Evolutionary conservation across 768 basidiomycete genomes (phyloP), one percentile per base, ranked within the genome.

Genomic region (Macrolepiota fuliginosa): DNA sequence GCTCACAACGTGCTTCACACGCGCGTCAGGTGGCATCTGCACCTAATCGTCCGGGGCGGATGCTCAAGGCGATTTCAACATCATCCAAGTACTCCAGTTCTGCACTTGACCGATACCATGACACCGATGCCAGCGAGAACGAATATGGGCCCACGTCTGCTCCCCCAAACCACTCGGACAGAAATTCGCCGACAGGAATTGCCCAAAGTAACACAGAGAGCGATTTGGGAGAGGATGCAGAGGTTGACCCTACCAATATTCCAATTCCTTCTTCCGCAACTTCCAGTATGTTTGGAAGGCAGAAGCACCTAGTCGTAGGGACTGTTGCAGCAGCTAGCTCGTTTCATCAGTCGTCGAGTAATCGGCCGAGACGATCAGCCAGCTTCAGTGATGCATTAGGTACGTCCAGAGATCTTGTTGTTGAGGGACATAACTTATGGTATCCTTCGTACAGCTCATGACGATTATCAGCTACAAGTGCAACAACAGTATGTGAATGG

Each of bases 311-410:
- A 46, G 56, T 69, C 51, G 64, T 63, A 56, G 61, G 68, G 51
- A 69, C 70, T 46, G 61, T 65, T 10, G 66, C 65, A 36, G 61
- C 61, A 37, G 70, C 68, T 62, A 73, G 56, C 62, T 67, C 68
- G 1, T 69, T 81, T 27, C 68, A 69, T 45, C 75, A 76, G 60
- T 82, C 83, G 32, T 75, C 77, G 11, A 76, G 66, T 61, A 77
- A 78, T n/a, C 83, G 89, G 39, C 83, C 88, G 53, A 78, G 90
- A 60, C 81, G 90, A 58, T 91, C 90, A n/a, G 88, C 88, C 15
- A 91, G 90, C 70, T 75, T 92, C 54, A 91, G 89, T 67, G 89
- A 91, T 69, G 84, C 86, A 29, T 69, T 80, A 24, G 71, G 80
- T 80, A 65, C 60, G 79, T 69, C 32, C 59, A 22, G 37, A 39